These are phyloP conservation scores for Trypanosoma boissoni DNA, from an alignment of 208 protist species.

Conservation along the genomic window DNA sequence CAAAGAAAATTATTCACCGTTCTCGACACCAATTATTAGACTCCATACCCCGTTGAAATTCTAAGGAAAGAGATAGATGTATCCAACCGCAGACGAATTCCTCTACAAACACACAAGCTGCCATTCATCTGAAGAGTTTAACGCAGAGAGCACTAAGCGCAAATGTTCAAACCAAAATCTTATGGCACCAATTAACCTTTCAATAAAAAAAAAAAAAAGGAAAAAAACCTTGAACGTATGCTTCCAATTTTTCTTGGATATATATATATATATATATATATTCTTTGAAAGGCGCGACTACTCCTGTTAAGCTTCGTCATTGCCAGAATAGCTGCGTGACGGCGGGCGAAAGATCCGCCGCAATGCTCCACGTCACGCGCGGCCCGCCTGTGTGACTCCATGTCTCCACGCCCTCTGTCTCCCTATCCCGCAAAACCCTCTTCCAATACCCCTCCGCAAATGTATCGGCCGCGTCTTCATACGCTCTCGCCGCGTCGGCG, in stretches of 20 bases:
- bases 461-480: background rate
- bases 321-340: constrained; percentile 18
- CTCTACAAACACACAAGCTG: too few relatives aligned
- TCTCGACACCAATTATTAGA: too few relatives aligned
- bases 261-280: background rate
- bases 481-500: constrained; percentile 5
- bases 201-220: background rate
- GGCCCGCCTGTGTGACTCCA: background rate
- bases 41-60: too few relatives aligned
- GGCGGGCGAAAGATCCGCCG: constrained; percentile 7
- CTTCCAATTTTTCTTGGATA: too few relatives aligned
- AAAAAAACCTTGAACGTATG: background rate
- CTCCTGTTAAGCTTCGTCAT: too few relatives aligned
- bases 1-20: too few relatives aligned
- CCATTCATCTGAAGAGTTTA: too few relatives aligned
- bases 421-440: background rate
- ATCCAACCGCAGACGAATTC: too few relatives aligned
- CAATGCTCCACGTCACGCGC: constrained; percentile 26
- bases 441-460: constrained; percentile 22
- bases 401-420: background rate
- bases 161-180: too few relatives aligned
- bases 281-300: background rate
- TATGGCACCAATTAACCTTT: too few relatives aligned
- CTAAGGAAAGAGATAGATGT: too few relatives aligned
- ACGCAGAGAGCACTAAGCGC: too few relatives aligned